These are phyloP conservation scores for Petunia secreta DNA, from an alignment of 257 asterid species.

Conservation along the genomic window DNA sequence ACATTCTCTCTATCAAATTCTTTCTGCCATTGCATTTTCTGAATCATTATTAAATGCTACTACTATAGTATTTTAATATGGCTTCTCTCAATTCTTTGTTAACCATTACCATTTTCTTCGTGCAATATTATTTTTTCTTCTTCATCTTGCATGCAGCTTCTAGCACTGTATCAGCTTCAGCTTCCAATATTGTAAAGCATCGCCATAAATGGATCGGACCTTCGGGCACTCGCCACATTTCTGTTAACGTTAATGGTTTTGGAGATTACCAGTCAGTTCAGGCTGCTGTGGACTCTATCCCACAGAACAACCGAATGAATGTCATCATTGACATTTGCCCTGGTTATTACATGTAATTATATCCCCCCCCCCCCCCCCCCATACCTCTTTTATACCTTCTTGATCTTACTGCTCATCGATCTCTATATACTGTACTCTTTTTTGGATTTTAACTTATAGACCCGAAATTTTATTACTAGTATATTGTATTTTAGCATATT, in stretches of 20 bases:
- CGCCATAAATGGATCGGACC: conserved; percentile 70
- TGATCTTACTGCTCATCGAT: neutral
- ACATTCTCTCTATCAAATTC: conserved; percentile 19
- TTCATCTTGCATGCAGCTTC: conserved; percentile 15
- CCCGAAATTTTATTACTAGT: no score
- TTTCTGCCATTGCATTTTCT: neutral
- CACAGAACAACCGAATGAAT: conserved; percentile 55
- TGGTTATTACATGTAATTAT: conserved; percentile 67
- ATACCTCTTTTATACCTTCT: neutral
- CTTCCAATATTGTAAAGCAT: conserved; percentile 30
- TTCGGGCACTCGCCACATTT: conserved; percentile 67
- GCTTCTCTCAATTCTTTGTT: conserved; percentile 30
- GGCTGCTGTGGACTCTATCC: conserved; percentile 75
- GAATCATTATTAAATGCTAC: neutral
- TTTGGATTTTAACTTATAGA: no score
- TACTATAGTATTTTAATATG: conserved; percentile 25
- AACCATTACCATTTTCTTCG: conserved; percentile 6
- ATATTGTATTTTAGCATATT: neutral
- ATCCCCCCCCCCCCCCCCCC: neutral
- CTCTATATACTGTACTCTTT: no score
- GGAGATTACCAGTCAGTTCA: conserved; percentile 73
- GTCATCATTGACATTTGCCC: conserved; percentile 73
- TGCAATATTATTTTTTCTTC: neutral
- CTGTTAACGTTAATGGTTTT: conserved; percentile 65
- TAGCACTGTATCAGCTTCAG: neutral